Base-by-base conservation (phyloP, 2,329 filamentous ascomycete species). In the Aureobasidium leucospermi region DNA sequence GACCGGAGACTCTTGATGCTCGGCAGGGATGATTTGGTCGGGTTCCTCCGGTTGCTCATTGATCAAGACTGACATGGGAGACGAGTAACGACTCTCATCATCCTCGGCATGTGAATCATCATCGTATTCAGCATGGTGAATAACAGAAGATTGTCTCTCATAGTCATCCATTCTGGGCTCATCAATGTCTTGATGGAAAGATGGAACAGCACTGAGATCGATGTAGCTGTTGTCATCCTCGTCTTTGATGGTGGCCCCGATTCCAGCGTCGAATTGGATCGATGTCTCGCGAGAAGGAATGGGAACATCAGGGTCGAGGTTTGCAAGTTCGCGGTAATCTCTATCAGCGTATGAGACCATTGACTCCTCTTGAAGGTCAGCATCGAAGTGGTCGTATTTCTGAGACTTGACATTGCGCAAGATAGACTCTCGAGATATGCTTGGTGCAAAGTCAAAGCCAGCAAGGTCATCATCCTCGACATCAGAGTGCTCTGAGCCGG, bases 341-440 rank as follows among this genome's bases (percentile, higher is more conserved):
- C 61, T 61, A 34, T 65, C 60, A 42, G 87, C 84, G 66, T 82
- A 81, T 63, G 83, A 86, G 60, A 85, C 59, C 82, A 4, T 85
- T 83, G 58, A 85, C 79, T 61, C 78, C 75, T 60, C 64, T 38
- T 63, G 65, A 9, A 68, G 66, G 19, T 66, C 64, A n/a, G 67
- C 67, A 31, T 76, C 72, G 8, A 73, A 73, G 8, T 76, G 73
- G 19, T 85, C 82, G 46, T 81, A 78, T 49, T 76, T 77, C 62
- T 73, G 76, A 71, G 72, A 89, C 70, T 94, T 90, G 59, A 96
- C 87, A 63, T 93, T 90, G 57, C 89, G 86, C 67, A 97, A 78
- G 66, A 97, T 97, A 0, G 92, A 96, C 71, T 97, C 94, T 39
- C 93, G 85, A 8, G 93, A 96, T 69, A 97, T 96, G 58, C 87